Evolutionary conservation across 139 green algal genomes (phyloP).

Genomic region (Deuterostichococcus epilithicus): DNA sequence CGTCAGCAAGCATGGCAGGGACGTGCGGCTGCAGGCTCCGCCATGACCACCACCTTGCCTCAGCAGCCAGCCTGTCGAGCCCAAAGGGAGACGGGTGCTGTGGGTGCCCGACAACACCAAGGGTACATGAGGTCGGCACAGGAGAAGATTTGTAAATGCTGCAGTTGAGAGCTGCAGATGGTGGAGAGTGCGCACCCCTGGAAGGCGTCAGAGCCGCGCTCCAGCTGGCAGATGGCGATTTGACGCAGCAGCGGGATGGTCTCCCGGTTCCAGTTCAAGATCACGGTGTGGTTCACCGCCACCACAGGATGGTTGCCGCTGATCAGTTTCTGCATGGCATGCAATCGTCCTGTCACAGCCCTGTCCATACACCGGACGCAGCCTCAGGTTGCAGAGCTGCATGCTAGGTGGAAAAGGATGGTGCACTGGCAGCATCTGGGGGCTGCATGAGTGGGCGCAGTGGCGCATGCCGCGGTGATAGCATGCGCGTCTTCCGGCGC

Average conservation of each 20-base stretch:
- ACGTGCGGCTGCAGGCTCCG: no score
- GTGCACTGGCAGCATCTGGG: no score
- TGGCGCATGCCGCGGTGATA: no score
- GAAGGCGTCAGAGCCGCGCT: conserved; percentile 15
- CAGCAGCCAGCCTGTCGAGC: background rate
- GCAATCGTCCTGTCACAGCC: no score
- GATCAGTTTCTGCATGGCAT: conserved; percentile 10
- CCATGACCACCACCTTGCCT: background rate
- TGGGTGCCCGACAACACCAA: background rate
- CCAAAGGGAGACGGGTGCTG: background rate
- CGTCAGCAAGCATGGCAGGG: no score
- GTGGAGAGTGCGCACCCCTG: background rate
- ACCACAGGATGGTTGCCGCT: conserved; percentile 31
- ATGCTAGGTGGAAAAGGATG: no score
- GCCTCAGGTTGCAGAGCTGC: no score
- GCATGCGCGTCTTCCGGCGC: no score
- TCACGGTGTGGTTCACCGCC: conserved; percentile 31
- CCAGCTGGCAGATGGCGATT: conserved; percentile 21
- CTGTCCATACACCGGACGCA: no score
- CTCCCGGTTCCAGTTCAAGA: conserved; percentile 34
- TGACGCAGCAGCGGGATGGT: conserved; percentile 28
- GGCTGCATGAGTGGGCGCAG: no score
- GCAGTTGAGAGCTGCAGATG: background rate
- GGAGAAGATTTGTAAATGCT: background rate
- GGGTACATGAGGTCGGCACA: background rate